A percentile compares a stretch with the other conserved stretches of the same genome.
phyloP scores from a whole-genome alignment of 192 early-diverging fungal species.

The Coemansia erecta region DNA sequence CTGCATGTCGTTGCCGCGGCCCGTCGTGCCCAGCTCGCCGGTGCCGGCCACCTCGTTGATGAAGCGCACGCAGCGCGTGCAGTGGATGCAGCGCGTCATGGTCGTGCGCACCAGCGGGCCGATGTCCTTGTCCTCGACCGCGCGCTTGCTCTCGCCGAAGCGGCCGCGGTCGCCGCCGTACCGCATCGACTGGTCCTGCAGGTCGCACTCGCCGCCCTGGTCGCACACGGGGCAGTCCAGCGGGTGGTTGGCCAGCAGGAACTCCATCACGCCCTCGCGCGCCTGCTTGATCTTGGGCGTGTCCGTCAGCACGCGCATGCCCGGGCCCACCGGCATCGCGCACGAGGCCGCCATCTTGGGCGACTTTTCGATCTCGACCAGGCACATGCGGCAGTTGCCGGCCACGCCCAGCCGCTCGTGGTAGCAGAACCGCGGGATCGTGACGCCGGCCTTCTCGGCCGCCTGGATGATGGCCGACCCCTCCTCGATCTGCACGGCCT shows the following conservation, averaged over 20 bases:
- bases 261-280: slow-evolving; percentile 91
- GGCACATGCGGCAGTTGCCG: slow-evolving; percentile 99
- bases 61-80: slow-evolving; percentile 98
- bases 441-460: slow-evolving; percentile 91
- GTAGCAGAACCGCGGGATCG: slow-evolving; percentile 69
- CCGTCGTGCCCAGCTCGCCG: slow-evolving; percentile 90
- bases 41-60: slow-evolving; percentile 97
- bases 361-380: slow-evolving; percentile 95
- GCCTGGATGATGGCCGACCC: slow-evolving; percentile 97
- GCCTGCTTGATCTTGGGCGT: slow-evolving; percentile 95
- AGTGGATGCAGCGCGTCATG: slow-evolving; percentile 99
- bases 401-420: slow-evolving; percentile 93
- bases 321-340: slow-evolving; percentile 94
- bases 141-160: slow-evolving; percentile 90
- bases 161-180: slow-evolving; percentile 93
- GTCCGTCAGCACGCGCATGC: slow-evolving; percentile 96
- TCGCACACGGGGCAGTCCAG: slow-evolving; percentile 99
- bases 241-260: slow-evolving; percentile 95
- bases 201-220: slow-evolving; percentile 98
- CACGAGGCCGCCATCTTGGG: slow-evolving; percentile 97
- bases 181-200: slow-evolving; percentile 97
- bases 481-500: slow-evolving; percentile 83
- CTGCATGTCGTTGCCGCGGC: slow-evolving; percentile 97
- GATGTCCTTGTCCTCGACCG: slow-evolving; percentile 95
- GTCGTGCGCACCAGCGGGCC: slow-evolving; percentile 94